Evolutionary conservation across 768 basidiomycete genomes (phyloP).

Genomic region (Phallus indusiatus): DNA sequence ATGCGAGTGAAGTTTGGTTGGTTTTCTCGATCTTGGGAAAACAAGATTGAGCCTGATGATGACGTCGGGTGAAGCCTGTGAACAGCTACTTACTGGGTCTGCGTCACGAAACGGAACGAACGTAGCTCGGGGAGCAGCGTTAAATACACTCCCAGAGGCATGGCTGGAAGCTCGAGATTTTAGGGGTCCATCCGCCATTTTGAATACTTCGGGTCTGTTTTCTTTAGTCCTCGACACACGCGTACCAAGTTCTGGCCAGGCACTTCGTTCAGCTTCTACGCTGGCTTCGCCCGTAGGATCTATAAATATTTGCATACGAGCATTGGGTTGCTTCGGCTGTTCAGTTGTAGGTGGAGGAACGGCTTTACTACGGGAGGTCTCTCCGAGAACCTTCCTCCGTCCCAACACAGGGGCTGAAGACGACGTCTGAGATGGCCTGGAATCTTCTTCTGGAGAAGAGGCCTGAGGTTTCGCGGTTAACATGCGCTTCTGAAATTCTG

Average conservation of each 20-base stretch:
- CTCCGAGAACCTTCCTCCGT: constrained; percentile 36
- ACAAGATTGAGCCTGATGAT: neutral
- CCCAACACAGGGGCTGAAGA: constrained; percentile 16
- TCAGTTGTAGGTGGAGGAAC: neutral
- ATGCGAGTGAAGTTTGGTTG: constrained; percentile 32
- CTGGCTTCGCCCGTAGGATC: constrained; percentile 46
- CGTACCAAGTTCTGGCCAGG: constrained; percentile 68
- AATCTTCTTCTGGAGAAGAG: constrained; percentile 24
- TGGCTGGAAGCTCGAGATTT: constrained; percentile 33
- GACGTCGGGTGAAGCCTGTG: neutral
- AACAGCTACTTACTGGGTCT: constrained; percentile 11
- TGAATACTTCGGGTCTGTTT: constrained; percentile 62
- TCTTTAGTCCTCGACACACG: constrained; percentile 74
- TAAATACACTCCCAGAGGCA: neutral
- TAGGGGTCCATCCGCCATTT: constrained; percentile 51
- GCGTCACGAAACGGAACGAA: constrained; percentile 35
- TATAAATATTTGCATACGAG: constrained; percentile 60
- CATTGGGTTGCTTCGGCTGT: constrained; percentile 35
- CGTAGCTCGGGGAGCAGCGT: constrained; percentile 32
- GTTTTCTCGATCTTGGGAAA: neutral
- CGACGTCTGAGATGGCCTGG: constrained; percentile 21
- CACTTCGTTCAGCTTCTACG: constrained; percentile 32
- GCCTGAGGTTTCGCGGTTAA: constrained; percentile 16
- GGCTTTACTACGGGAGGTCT: constrained; percentile 27
- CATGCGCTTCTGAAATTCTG: constrained; percentile 33